These are phyloP conservation scores for Pythium aquatile DNA, from an alignment of 352 stramenopile genomes.

Conservation along the genomic window DNA sequence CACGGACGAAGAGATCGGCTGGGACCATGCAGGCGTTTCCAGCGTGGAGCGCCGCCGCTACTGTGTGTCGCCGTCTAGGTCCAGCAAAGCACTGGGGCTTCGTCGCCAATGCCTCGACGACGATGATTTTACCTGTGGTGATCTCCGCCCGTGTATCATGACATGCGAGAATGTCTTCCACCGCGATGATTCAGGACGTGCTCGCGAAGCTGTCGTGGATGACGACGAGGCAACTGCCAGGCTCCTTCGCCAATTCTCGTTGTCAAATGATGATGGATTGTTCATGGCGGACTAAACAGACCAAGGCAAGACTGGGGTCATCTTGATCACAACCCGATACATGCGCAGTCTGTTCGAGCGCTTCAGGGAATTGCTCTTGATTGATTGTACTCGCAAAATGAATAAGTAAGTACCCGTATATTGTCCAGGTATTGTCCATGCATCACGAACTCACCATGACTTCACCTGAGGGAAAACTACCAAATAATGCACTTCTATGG, in stretches of 20 bases:
- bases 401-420: neutral
- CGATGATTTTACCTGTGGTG: too few relatives aligned
- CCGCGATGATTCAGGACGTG: neutral
- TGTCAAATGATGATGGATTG: neutral
- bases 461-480: conserved; percentile 10
- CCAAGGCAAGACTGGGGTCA: neutral
- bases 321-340: neutral
- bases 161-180: neutral
- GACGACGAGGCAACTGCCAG: neutral
- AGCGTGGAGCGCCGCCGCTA: too few relatives aligned
- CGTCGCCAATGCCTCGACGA: too few relatives aligned
- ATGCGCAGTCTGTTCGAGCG: neutral
- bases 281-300: neutral
- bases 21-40: too few relatives aligned
- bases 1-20: too few relatives aligned
- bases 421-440: neutral
- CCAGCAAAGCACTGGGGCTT: too few relatives aligned
- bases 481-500: conserved; percentile 16
- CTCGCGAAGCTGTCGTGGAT: neutral
- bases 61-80: too few relatives aligned
- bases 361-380: neutral
- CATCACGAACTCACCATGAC: neutral
- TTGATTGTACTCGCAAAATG: conserved; percentile 1
- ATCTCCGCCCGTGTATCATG: too few relatives aligned
- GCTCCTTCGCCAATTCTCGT: neutral